Evolutionary conservation across 2,329 filamentous ascomycete genomes (phyloP), one percentile per base, ranked within the genome.

Genomic region (Trichoderma cornu-damae): DNA sequence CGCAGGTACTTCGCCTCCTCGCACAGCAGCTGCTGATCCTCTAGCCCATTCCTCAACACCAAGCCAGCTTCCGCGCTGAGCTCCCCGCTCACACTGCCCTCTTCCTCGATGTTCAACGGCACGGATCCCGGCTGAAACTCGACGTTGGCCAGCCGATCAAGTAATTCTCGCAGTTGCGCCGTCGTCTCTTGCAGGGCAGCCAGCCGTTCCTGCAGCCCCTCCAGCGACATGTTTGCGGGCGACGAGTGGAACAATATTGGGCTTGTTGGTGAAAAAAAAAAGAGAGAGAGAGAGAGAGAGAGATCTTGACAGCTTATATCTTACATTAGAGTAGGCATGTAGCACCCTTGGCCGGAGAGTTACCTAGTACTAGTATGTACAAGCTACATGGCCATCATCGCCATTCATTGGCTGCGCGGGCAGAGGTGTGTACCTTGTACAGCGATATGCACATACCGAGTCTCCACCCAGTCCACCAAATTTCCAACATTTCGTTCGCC

Each of bases 21-120:
- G 47, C 78, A 78, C 32, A 96, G 69, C 16, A 94, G 72, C 70
- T 96, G 92, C 62, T 94, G 81, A 59, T 96, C 90, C 61, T 95
- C 90, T 65, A 95, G 86, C 49, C 88, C 83, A 58, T 89, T 86
- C 64, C 89, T 87, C 60, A 96, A 73, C 16, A 82, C 81, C 66
- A 89, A 85, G 63, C 87, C 85, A 61, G 96, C 96, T 70, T 96
- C 91, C 20, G 83, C 79, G 62, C 84, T 83, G 32, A 96, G 81
- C 72, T 96, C 91, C 18, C 86, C 71, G 57, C 87, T 83, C 34
- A 79, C 77, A 61, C 79, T 79, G 59, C 75, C 75, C 49, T 81
- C 80, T 18, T 78, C 75, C 51, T 75, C 73, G 7, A 72, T 69
- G 57, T 71, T 73, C 4, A 82, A 73, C 18, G 81, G 79, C 43